Evolutionary conservation across 495 filamentous ascomycete genomes (phyloP), one percentile per base, ranked within the genome.

Genomic region (Penicillium cataractarum): DNA sequence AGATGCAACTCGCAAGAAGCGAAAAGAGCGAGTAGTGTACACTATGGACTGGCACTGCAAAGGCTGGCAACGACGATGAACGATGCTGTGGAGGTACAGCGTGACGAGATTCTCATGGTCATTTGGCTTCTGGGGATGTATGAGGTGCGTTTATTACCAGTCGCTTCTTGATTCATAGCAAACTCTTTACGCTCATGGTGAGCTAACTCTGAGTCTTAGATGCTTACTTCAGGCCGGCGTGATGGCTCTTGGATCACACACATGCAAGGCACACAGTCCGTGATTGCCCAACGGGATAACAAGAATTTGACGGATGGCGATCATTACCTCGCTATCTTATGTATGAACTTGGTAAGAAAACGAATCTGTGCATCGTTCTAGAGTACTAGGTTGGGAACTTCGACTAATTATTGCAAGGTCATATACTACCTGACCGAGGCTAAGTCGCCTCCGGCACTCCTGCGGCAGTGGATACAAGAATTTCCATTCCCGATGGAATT

Each of bases 181-280:
- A 17, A 7, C 0, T 22, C 37, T 58, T 29, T 12, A 33, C 27
- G 15, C 1, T 32, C 15, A 31, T 12, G n/a, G 5, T 10, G 10
- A 22, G 19, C n/a, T 29, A 10, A 50, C 5, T n/a, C n/a, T 37
- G 5, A 1, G 19, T 3, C 50, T 1, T 17, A 66, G 64, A 59
- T 62, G 40, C 55, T 66, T 3, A 56, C 64, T 12, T 66, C 64
- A 1, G 51, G 49, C 2, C 39, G 5, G 2, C 64, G 64, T 6
- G 64, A 66, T 37, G 64, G 64, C 6, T 59, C 50, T 4, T 66
- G 60, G 50, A 54, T 66, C 2, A 56, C 64, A 22, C 64, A 66
- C 33, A 62, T 66, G 55, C 29, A 56, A 24, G 64, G 59, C 17
- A 59, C 64, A 2, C 64, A 66, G 26, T 59, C 64, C 1, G 42